Percentiles rank a stretch among this genome's conserved stretches.
These are phyloP conservation scores for Endotrypanum monterogeii DNA, from an alignment of 208 protist genomes.

Conservation along the genomic window DNA sequence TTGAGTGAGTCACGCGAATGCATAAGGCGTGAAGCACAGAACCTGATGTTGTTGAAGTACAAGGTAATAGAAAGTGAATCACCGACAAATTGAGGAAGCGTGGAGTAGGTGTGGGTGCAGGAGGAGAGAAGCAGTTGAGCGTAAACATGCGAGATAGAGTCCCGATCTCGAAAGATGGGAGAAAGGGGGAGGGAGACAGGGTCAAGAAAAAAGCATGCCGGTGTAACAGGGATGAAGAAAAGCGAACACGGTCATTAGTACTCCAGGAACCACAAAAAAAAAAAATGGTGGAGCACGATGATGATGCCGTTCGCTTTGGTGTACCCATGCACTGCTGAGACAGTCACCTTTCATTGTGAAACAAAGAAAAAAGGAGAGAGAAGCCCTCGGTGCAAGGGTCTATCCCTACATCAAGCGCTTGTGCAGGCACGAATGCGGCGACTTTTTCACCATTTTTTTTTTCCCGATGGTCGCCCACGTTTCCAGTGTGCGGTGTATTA, in stretches of 20 bases:
- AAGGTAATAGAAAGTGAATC: not conserved
- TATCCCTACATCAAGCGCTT: not conserved
- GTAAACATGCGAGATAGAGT: not conserved
- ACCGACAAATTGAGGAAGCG: not conserved
- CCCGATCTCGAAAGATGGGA: not conserved
- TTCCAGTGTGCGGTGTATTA: not conserved
- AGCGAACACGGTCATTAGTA: not conserved
- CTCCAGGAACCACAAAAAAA: not conserved
- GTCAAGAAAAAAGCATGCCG: too few species aligned
- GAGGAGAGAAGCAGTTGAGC: not conserved
- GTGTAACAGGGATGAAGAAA: not conserved
- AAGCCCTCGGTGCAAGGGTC: not conserved
- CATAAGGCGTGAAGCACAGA: not conserved
- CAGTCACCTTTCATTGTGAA: not conserved
- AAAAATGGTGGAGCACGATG: slow-evolving; percentile 3
- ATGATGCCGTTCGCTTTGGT: not conserved
- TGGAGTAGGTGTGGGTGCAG: too few species aligned
- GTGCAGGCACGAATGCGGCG: not conserved
- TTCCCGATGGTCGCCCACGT: not conserved
- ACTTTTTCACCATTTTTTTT: not conserved
- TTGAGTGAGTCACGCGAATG: not conserved
- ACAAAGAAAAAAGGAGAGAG: not conserved
- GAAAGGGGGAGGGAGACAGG: not conserved
- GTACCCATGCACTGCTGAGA: not conserved
- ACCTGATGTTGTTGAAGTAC: not conserved